A percentile compares a stretch with the other conserved stretches of the same genome.
phyloP scores from a whole-genome alignment of 2,329 filamentous ascomycete species.

The Aspergillus costaricaensis region DNA sequence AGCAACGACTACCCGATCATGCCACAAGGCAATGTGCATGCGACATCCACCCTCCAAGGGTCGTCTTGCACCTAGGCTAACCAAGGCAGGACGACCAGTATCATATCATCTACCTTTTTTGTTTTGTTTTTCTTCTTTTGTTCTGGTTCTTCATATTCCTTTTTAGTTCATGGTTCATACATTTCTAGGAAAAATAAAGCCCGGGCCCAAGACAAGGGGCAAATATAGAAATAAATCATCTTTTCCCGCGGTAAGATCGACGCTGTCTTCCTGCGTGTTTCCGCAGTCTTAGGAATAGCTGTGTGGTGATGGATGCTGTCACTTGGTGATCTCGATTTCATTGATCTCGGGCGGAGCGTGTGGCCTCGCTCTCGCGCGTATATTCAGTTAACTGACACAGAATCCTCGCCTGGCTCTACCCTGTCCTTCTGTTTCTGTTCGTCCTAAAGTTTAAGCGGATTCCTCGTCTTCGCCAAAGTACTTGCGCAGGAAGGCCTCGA shows the following conservation, averaged over 20 bases:
- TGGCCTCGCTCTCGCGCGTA: constrained; percentile 18
- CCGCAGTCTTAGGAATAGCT: constrained; percentile 2
- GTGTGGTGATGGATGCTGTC: neutral
- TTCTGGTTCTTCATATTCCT: constrained; percentile 8
- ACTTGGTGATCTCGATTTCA: neutral
- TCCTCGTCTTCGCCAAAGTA: constrained; percentile 62
- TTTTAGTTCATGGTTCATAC: constrained; percentile 15
- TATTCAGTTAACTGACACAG: constrained; percentile 22
- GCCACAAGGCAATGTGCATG: constrained; percentile 19
- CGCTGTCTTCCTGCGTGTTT: neutral
- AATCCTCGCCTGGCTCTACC: constrained; percentile 15
- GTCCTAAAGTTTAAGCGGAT: constrained; percentile 2
- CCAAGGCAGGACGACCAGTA: neutral
- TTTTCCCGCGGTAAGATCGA: neutral
- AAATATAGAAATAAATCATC: neutral
- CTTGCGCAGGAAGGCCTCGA: constrained; percentile 67
- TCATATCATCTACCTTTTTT: constrained; percentile 17
- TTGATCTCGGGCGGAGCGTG: constrained; percentile 10
- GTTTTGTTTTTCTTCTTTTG: neutral
- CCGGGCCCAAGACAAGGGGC: neutral
- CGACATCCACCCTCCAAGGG: constrained; percentile 13
- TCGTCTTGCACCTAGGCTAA: constrained; percentile 3
- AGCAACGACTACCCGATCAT: constrained; percentile 2
- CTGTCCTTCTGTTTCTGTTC: constrained; percentile 11
- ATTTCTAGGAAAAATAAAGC: constrained; percentile 15